phyloP scores from a whole-genome alignment of 2,329 filamentous ascomycete species.

The Colletotrichum sp. region DNA sequence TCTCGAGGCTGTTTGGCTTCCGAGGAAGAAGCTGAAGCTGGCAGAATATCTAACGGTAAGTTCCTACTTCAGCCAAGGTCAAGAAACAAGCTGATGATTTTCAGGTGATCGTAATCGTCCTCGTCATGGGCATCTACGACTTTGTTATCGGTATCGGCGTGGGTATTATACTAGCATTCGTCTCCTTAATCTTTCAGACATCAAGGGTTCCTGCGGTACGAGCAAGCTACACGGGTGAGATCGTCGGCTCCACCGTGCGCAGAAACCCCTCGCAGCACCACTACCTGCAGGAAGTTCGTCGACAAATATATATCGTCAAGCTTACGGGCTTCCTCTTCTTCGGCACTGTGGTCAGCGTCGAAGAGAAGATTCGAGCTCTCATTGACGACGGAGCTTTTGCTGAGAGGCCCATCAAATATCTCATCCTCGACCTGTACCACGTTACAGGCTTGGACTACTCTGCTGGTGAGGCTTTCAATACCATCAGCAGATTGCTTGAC shows the following conservation, averaged over 20 bases:
- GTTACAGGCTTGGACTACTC: constrained; percentile 96
- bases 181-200: constrained; percentile 89
- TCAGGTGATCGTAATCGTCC: constrained; percentile 80
- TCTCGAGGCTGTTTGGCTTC: constrained; percentile 85
- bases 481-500: constrained; percentile 83
- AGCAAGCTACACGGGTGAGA: constrained; percentile 86
- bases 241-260: constrained; percentile 90
- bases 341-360: constrained; percentile 94
- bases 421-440: constrained; percentile 86
- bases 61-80: neutral
- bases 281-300: constrained; percentile 83
- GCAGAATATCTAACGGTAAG: constrained; percentile 86
- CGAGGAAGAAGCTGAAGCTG: constrained; percentile 83
- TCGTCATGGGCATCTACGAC: constrained; percentile 96
- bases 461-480: constrained; percentile 91
- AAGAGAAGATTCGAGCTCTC: constrained; percentile 81
- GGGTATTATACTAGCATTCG: constrained; percentile 88
- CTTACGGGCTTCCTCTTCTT: constrained; percentile 97
- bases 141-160: constrained; percentile 94
- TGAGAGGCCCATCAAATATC: constrained; percentile 80
- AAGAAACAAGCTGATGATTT: constrained; percentile 25
- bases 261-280: constrained; percentile 88
- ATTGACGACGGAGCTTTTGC: constrained; percentile 83
- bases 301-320: constrained; percentile 90
- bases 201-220: constrained; percentile 88